Percentiles rank a stretch among this genome's conserved stretches.
Evolutionary conservation across 208 protist genomes (phyloP).

Genomic region (Acanthamoeba triangularis): DNA sequence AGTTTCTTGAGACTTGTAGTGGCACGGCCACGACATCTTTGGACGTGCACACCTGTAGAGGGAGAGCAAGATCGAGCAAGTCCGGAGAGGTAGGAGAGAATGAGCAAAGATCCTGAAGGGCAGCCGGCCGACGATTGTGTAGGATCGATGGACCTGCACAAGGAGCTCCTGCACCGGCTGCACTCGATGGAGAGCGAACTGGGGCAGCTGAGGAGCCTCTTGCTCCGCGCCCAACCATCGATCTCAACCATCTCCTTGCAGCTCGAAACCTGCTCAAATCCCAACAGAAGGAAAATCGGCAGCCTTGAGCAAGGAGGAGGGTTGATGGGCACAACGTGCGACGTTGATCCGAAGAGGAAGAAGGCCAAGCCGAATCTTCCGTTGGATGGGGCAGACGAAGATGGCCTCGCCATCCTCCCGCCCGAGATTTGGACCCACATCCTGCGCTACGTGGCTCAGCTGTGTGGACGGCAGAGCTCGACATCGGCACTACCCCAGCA

Average conservation of each 20-base stretch:
- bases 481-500: background rate
- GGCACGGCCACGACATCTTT: too few species aligned
- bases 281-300: background rate
- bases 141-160: background rate
- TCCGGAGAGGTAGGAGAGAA: background rate
- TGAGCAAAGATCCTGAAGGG: background rate
- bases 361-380: background rate
- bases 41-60: too few species aligned
- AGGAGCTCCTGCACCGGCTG: background rate
- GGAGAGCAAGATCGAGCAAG: too few species aligned
- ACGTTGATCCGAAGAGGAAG: background rate
- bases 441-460: background rate
- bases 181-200: background rate
- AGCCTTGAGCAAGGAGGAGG: background rate
- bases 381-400: background rate
- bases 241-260: background rate
- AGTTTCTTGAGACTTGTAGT: too few species aligned
- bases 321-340: background rate
- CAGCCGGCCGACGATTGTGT: too few species aligned
- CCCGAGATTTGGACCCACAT: slow-evolving; percentile 68
- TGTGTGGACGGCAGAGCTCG: background rate
- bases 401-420: slow-evolving; percentile 1
- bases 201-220: background rate
- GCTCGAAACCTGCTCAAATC: background rate
- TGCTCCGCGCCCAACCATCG: background rate